These are phyloP conservation scores for Medicago lupulina DNA, from an alignment of 306 rosid genomes.

Conservation along the genomic window DNA sequence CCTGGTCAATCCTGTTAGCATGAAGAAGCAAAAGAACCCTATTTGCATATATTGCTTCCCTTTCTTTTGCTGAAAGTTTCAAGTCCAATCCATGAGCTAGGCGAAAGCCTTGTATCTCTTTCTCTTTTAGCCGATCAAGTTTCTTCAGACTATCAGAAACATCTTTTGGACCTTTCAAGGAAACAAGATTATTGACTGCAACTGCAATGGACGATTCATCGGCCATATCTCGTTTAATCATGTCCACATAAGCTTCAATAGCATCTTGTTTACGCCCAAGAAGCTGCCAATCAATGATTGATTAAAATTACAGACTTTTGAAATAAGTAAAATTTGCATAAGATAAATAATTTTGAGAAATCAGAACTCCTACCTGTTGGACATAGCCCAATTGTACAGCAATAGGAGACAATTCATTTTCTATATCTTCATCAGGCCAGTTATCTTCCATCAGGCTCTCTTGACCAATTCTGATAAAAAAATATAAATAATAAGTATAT, in stretches of 20 bases:
- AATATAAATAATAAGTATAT: constrained; percentile 39
- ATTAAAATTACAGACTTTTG: constrained; percentile 40
- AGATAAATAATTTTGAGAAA: constrained; percentile 21
- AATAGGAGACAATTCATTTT: constrained; percentile 87
- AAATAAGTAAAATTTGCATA: constrained; percentile 22
- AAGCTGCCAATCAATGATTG: constrained; percentile 63
- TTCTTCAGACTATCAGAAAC: constrained; percentile 93
- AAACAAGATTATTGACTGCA: constrained; percentile 88
- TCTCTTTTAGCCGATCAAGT: constrained; percentile 86
- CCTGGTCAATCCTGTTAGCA: constrained; percentile 93
- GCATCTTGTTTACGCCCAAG: constrained; percentile 86
- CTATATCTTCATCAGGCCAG: constrained; percentile 79
- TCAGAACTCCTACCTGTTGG: constrained; percentile 66
- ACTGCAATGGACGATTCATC: constrained; percentile 90
- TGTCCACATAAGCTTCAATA: constrained; percentile 62
- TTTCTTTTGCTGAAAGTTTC: constrained; percentile 76
- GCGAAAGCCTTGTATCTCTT: constrained; percentile 71
- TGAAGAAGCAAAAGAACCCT: constrained; percentile 90
- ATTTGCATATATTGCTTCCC: constrained; percentile 80
- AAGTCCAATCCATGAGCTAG: constrained; percentile 74
- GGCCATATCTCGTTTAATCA: constrained; percentile 75
- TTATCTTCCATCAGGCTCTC: constrained; percentile 82
- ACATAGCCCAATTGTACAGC: constrained; percentile 96
- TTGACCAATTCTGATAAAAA: constrained; percentile 78
- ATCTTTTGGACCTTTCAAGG: constrained; percentile 88